These are phyloP conservation scores for Alternaria longipes DNA, from an alignment of 2,329 filamentous ascomycete genomes.

Conservation along the genomic window DNA sequence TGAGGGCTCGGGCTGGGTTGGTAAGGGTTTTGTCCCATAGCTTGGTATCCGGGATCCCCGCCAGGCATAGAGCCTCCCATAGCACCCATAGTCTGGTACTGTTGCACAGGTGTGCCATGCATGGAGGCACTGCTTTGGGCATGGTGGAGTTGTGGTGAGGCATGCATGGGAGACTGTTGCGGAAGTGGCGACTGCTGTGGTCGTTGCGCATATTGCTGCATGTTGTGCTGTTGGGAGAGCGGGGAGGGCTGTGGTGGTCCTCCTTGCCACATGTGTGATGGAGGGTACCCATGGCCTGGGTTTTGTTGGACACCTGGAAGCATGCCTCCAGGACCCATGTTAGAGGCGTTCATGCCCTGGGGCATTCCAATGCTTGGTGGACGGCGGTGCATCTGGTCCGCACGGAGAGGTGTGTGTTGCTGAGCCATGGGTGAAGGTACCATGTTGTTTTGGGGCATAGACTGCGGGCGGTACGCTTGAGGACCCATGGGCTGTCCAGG, in stretches of 20 bases:
- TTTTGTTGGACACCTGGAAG: conserved; percentile 51
- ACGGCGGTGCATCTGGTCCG: conserved; percentile 72
- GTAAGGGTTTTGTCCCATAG: conserved; percentile 61
- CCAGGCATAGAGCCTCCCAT: conserved; percentile 47
- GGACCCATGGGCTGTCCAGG: conserved; percentile 69
- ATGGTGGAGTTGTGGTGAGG: conserved; percentile 59
- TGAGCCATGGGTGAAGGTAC: conserved; percentile 77
- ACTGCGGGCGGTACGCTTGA: conserved; percentile 74
- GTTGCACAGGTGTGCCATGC: conserved; percentile 55
- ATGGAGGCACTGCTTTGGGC: conserved; percentile 54
- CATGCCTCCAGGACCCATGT: conserved; percentile 52
- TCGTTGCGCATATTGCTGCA: conserved; percentile 57
- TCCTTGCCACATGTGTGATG: conserved; percentile 60
- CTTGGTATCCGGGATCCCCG: conserved; percentile 51
- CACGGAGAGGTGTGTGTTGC: conserved; percentile 68
- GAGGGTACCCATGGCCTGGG: conserved; percentile 57
- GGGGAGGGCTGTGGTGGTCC: conserved; percentile 60
- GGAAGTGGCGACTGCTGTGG: conserved; percentile 55
- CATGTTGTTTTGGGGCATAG: conserved; percentile 75
- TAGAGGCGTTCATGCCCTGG: conserved; percentile 24
- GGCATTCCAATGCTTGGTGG: conserved; percentile 63
- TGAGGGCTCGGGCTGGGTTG: conserved; percentile 59
- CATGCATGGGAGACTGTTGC: conserved; percentile 61
- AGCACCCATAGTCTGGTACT: conserved; percentile 57
- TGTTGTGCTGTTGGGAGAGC: conserved; percentile 56